Base-by-base conservation (phyloP, 768 basidiomycete genomes). In the Boletellus ananiceps region DNA sequence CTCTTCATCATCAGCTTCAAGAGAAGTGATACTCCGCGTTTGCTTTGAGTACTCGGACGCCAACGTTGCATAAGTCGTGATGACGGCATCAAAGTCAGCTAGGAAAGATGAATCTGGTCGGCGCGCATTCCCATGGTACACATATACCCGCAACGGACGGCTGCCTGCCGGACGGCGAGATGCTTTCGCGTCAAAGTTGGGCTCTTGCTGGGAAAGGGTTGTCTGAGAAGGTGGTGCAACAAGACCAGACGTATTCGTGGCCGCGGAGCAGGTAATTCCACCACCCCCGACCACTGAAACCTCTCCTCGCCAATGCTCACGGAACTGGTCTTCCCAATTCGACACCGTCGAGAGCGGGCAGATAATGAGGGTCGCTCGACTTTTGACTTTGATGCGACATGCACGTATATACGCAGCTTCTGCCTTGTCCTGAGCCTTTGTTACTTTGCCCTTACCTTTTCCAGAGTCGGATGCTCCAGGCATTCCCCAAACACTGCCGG, bases 241-340 rank as follows among this genome's bases (percentile, higher is more conserved):
- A 34, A 64, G 55, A 40, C 69, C 69, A n/a, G 72, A 57, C 12
- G 67, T 64, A 15, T 68, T 56, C 47, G 67, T 57, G 29, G 63
- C 58, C 15, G 59, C 61, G 29, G 63, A 62, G 46, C 63, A 70
- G 27, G 58, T 60, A n/a, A 65, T 55, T 11, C 73, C 74, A 34
- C 85, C 84, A 12, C 93, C 93, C 16, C 94, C 93, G 46, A 86
- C 75, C 36, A 96, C 86, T 19, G 76, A 74, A 3, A 96, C 93
- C 47, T 85, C 81, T 8, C 93, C 93, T 55, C 80, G 81, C 93
- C 93, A 97, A 66, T 99, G 96, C 64, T 99, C 96, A 50, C 87
- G 82, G 62, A 99, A 92, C 68, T 99, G 96, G 49, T 95, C 92
- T 71, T 99, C 96, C 96, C 96, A 99, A 62, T 98, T 98, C 41